Conservation (phyloP, 2,329 filamentous ascomycete genomes). For the Aspergillus caelatus region DNA sequence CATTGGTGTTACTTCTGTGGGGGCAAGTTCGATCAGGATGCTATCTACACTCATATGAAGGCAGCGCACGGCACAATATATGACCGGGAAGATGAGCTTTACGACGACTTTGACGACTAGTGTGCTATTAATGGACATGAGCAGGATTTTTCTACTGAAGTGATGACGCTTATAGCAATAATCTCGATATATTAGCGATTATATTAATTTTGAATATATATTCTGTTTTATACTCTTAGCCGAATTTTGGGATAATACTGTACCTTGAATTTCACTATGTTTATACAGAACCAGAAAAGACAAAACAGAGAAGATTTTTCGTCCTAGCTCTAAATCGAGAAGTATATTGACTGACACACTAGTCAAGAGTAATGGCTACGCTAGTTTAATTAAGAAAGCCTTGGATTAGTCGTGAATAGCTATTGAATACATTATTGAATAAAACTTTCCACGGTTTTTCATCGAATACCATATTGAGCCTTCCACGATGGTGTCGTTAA, state of each 20-base stretch:
- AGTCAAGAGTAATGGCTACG: no score
- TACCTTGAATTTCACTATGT: not conserved
- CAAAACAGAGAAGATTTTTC: no score
- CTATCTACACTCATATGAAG: slow-evolving; percentile 19
- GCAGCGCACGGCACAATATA: slow-evolving; percentile 12
- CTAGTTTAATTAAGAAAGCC: accelerated
- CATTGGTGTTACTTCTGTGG: slow-evolving; percentile 26
- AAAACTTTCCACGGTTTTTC: no score
- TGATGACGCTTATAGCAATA: not conserved
- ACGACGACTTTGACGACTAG: not conserved
- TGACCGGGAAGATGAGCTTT: slow-evolving; percentile 3
- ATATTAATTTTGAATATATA: no score
- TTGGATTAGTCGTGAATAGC: not conserved
- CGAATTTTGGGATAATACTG: accelerated
- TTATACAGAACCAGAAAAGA: not conserved
- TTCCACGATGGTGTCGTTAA: no score
- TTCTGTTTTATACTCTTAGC: no score
- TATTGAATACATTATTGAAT: no score
- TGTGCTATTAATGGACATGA: not conserved
- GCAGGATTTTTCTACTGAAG: not conserved
- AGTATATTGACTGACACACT: accelerated
- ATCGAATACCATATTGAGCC: no score
- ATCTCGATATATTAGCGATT: not conserved
- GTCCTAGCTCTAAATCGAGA: no score
- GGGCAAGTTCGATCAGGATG: slow-evolving; percentile 1